Conservation (phyloP, 352 stramenopile genomes). For the Phytophthora boehmeriae region DNA sequence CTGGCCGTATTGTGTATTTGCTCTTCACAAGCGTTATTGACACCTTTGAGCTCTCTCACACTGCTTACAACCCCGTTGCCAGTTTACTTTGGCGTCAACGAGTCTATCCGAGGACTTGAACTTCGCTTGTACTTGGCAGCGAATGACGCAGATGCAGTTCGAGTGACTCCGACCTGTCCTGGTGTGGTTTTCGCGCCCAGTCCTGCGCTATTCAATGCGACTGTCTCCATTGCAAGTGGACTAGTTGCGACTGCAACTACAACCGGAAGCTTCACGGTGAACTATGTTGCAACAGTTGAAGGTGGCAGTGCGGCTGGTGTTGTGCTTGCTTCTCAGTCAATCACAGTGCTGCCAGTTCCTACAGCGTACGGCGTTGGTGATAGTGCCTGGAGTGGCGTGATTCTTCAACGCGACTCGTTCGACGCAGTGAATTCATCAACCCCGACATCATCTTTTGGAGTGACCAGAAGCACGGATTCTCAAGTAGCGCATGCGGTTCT, state of each 20-base stretch:
- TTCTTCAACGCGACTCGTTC: slow-evolving; percentile 69
- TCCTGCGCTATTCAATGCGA: slow-evolving; percentile 27
- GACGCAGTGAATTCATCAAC: slow-evolving; percentile 28
- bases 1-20: not conserved
- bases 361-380: slow-evolving; percentile 40
- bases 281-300: slow-evolving; percentile 35
- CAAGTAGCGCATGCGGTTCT: slow-evolving; percentile 55
- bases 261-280: slow-evolving; percentile 31
- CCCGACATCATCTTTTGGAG: slow-evolving; percentile 53
- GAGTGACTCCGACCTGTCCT: slow-evolving; percentile 39
- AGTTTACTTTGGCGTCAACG: slow-evolving; percentile 34
- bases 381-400: slow-evolving; percentile 46
- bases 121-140: slow-evolving; percentile 45
- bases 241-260: slow-evolving; percentile 23
- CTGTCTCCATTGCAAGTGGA: slow-evolving; percentile 10
- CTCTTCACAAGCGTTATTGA: slow-evolving; percentile 1
- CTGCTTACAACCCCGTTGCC: slow-evolving; percentile 48
- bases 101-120: slow-evolving; percentile 43
- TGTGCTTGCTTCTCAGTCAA: slow-evolving; percentile 20
- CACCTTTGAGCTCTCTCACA: slow-evolving; percentile 14
- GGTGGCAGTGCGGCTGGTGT: slow-evolving; percentile 2
- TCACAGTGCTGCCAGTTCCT: slow-evolving; percentile 49
- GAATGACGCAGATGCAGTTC: slow-evolving; percentile 13
- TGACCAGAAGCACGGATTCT: slow-evolving; percentile 56
- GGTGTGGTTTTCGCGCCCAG: slow-evolving; percentile 42